Evolutionary conservation across 495 filamentous ascomycete genomes (phyloP), one percentile per base, ranked within the genome.

Genomic region (Chaetomium cochliodes): DNA sequence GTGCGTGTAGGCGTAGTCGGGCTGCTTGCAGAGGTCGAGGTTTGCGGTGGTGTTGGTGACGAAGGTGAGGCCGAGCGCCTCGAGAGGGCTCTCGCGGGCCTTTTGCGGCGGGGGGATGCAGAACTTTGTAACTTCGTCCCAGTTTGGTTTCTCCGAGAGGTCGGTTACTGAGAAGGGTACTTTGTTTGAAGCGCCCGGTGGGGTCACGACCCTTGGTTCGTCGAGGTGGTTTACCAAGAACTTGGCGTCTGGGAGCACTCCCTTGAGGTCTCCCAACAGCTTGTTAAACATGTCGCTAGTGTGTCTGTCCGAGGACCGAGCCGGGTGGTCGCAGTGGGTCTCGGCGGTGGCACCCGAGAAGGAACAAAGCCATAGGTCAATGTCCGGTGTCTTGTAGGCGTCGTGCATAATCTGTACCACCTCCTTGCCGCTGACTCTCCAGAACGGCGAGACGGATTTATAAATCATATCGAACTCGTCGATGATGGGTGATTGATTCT

Each of bases 161-260:
- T 62, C 47, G 5, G 50, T 63, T 2, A 62, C 22, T 5, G 15
- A 37, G 41, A 66, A 57, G 3, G 28, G 49, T 42, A 52, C 9
- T 22, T 39, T 16, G 2, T 1, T 9, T n/a, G 16, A n/a, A 16
- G 49, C 4, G 0, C 25, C 1, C 12, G 61, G 65, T 0, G 88
- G 85, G 4, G 91, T 74, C 18, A 91, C 73, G 5, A 93, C 86
- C 5, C 87, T 78, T 23, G 88, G 88, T 69, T 93, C 91, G 68
- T 94, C 90, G 62, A 92, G 86, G 13, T 85, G 78, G 71, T 93
- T 94, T 72, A 93, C 88, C 0, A 87, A 85, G 51, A 94, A 73
- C 64, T 89, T 85, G 82, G 93, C 87, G 68, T 92, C 85, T 0
- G 90, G 91, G 37, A 91, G 73, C 59, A 79, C 80, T 50, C 84